A percentile compares a stretch with the other conserved stretches of the same genome.
Evolutionary conservation across 306 rosid species (phyloP).

Genomic region (Amphicarpaea edgeworthii): DNA sequence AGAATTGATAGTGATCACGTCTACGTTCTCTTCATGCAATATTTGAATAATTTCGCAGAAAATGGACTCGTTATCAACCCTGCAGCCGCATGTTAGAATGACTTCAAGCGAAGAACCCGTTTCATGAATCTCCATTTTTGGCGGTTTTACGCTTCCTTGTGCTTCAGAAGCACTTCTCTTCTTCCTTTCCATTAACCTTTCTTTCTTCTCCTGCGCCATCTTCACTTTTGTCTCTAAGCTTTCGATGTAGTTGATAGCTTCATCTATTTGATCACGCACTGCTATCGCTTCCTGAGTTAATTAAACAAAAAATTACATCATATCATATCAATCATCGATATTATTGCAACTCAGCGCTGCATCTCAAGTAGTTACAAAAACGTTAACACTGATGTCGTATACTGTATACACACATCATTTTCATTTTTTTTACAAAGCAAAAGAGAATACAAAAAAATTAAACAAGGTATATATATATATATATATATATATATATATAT

Average conservation of each 20-base stretch:
- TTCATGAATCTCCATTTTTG: conserved; percentile 66
- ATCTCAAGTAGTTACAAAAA: too few relatives aligned
- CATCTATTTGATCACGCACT: conserved; percentile 66
- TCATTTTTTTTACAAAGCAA: too few relatives aligned
- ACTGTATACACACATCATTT: too few relatives aligned
- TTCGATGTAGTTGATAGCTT: conserved; percentile 63
- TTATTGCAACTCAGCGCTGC: too few relatives aligned
- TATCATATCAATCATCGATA: too few relatives aligned
- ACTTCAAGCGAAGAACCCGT: conserved; percentile 60
- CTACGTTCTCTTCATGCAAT: conserved; percentile 59
- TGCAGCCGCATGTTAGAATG: conserved; percentile 57
- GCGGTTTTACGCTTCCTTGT: conserved; percentile 37
- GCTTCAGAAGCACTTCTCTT: conserved; percentile 7
- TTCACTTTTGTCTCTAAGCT: conserved; percentile 59
- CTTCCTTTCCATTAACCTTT: conserved; percentile 38
- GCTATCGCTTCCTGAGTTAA: conserved; percentile 49
- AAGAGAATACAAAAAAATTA: too few relatives aligned
- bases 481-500: too few relatives aligned
- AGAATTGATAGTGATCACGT: conserved; percentile 51
- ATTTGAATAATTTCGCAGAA: conserved; percentile 65
- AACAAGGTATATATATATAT: too few relatives aligned
- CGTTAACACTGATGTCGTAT: too few relatives aligned
- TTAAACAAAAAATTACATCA: neutral
- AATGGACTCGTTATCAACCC: conserved; percentile 56
- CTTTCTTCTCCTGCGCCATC: conserved; percentile 52